A percentile compares a stretch with the other conserved stretches of the same genome.
Evolutionary conservation across 2,329 filamentous ascomycete species (phyloP).

Genomic region (Phialophora expanda): DNA sequence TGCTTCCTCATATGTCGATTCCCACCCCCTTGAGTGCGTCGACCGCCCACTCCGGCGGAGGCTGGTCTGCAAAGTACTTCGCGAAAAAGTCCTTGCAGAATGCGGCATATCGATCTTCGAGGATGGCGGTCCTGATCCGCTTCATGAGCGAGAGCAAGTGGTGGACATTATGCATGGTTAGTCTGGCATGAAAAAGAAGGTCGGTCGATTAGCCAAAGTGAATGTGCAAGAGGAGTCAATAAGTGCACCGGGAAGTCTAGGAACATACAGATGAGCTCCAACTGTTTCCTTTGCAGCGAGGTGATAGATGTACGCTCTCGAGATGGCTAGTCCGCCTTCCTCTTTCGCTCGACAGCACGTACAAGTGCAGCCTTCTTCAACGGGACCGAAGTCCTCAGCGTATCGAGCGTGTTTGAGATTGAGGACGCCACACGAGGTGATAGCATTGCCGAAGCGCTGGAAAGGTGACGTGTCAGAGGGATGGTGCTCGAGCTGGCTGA

Average conservation of each 20-base stretch:
- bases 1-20: constrained; percentile 63
- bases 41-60: constrained; percentile 84
- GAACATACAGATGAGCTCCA: constrained; percentile 70
- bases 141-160: constrained; percentile 88
- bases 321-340: constrained; percentile 75
- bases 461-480: not conserved
- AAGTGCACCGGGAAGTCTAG: constrained; percentile 1
- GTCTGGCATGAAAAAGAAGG: not conserved
- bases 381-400: constrained; percentile 77
- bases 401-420: constrained; percentile 80
- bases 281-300: constrained; percentile 93
- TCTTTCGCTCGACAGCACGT: constrained; percentile 72
- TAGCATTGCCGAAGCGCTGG: constrained; percentile 86
- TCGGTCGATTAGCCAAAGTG: not conserved
- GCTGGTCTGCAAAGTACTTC: constrained; percentile 70
- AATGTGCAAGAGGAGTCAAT: not conserved
- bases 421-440: constrained; percentile 79
- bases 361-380: constrained; percentile 84
- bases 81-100: constrained; percentile 81
- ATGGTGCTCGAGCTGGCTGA: not conserved
- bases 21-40: constrained; percentile 78
- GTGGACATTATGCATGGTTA: constrained; percentile 92
- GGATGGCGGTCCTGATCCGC: constrained; percentile 73
- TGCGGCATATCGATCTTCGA: constrained; percentile 78
- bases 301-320: constrained; percentile 88